phyloP scores from a whole-genome alignment of 179 eudicot genomes.

The Corrigiola litoralis region DNA sequence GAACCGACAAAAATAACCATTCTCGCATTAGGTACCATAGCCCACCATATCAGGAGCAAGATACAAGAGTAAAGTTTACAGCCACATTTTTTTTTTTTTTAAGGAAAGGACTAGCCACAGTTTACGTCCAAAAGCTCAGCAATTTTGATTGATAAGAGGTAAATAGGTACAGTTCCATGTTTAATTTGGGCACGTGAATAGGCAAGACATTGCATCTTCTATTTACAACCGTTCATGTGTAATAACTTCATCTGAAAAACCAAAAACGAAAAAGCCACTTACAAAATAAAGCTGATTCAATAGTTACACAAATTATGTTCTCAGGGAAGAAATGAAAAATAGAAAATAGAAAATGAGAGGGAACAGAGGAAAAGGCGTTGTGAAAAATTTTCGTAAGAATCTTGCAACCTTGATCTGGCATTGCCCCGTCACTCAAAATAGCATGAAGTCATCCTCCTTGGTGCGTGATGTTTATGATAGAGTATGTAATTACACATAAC shows the following conservation, averaged over 20 bases:
- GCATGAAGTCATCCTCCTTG: constrained; percentile 9
- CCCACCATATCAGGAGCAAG: too few relatives aligned
- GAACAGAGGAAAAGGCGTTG: constrained; percentile 2
- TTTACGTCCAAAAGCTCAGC: too few relatives aligned
- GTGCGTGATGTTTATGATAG: neutral
- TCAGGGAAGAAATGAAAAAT: neutral
- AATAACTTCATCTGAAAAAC: neutral
- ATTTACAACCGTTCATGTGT: too few relatives aligned
- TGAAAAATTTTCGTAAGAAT: neutral
- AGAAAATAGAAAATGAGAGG: neutral
- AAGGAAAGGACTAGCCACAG: too few relatives aligned
- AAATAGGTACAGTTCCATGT: too few relatives aligned
- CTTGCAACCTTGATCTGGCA: constrained; percentile 12
- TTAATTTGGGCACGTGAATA: too few relatives aligned
- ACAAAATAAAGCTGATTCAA: constrained; percentile 7
- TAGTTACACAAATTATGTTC: constrained; percentile 12
- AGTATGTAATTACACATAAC: constrained; percentile 1
- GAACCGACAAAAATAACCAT: too few relatives aligned
- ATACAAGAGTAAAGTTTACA: too few relatives aligned
- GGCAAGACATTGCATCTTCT: too few relatives aligned
- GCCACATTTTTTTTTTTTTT: too few relatives aligned
- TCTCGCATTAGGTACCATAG: too few relatives aligned
- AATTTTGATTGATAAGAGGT: too few relatives aligned
- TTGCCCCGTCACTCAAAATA: constrained; percentile 9
- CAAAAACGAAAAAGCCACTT: neutral